Percentiles rank a stretch among this genome's conserved stretches.
Conservation (phyloP, 129 eudicot genomes). For the Flaveria sonorensis region DNA sequence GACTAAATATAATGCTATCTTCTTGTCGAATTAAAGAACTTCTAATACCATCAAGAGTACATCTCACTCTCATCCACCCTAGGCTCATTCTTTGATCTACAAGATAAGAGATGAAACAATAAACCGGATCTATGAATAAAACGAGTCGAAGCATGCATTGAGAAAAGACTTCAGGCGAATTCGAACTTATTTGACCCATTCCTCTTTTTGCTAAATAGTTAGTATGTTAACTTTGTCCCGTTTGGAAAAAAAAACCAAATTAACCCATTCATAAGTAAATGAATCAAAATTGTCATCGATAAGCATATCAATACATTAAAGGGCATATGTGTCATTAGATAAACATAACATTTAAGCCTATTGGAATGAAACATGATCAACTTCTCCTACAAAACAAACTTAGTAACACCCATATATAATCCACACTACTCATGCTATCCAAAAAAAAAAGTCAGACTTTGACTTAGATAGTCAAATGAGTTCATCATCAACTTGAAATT, state of each 20-base stretch:
- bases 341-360: not conserved
- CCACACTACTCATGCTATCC: not conserved
- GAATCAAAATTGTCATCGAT: not conserved
- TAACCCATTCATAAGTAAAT: not conserved
- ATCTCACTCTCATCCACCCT: constrained; percentile 78
- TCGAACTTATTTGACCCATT: not conserved
- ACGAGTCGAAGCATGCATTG: not conserved
- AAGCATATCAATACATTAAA: no score
- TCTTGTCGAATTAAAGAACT: constrained; percentile 85
- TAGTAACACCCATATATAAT: not conserved
- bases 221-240: not conserved
- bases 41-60: constrained; percentile 84
- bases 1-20: constrained; percentile 89
- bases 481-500: not conserved
- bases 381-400: not conserved
- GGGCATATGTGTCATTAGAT: no score
- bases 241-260: not conserved
- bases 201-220: not conserved
- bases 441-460: not conserved
- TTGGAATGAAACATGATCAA: not conserved
- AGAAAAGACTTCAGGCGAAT: not conserved
- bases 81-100: constrained; percentile 42
- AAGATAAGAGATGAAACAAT: constrained; percentile 5
- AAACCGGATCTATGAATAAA: not conserved
- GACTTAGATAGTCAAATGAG: not conserved